phyloP scores from a whole-genome alignment of 805 yeast species.

The Candida tibetensis region DNA sequence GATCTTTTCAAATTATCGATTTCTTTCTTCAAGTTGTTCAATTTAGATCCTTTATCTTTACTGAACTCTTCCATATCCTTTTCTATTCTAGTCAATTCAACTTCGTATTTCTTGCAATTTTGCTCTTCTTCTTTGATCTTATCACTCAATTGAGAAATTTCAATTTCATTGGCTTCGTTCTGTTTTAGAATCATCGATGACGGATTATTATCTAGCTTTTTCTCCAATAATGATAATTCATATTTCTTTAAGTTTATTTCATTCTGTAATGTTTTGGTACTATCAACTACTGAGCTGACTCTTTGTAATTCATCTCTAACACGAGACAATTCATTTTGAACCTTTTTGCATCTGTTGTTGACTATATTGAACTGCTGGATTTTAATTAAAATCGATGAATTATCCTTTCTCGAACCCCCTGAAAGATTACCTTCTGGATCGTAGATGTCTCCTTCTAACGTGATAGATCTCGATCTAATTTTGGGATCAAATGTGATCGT shows the following conservation, averaged over 20 bases:
- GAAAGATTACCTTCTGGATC: constrained; percentile 96
- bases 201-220: constrained; percentile 54
- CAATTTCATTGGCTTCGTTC: constrained; percentile 43
- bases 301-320: constrained; percentile 40
- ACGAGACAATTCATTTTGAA: constrained; percentile 42
- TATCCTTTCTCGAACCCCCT: constrained; percentile 80
- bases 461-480: constrained; percentile 77
- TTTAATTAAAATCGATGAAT: constrained; percentile 56
- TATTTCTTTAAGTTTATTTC: constrained; percentile 57
- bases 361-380: constrained; percentile 63
- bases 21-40: constrained; percentile 60
- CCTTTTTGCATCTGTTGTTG: constrained; percentile 32
- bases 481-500: constrained; percentile 82
- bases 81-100: constrained; percentile 55
- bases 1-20: constrained; percentile 32
- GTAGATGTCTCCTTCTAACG: constrained; percentile 89
- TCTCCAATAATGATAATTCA: constrained; percentile 54
- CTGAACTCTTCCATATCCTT: constrained; percentile 81
- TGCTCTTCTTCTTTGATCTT: constrained; percentile 36
- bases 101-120: constrained; percentile 27
- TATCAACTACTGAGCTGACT: constrained; percentile 43
- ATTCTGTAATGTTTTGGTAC: constrained; percentile 56
- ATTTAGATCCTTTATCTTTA: constrained; percentile 74
- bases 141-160: constrained; percentile 41
- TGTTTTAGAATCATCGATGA: constrained; percentile 55